These are phyloP conservation scores for Byssothecium circinans DNA, from an alignment of 2,329 filamentous ascomycete genomes.

Conservation along the genomic window DNA sequence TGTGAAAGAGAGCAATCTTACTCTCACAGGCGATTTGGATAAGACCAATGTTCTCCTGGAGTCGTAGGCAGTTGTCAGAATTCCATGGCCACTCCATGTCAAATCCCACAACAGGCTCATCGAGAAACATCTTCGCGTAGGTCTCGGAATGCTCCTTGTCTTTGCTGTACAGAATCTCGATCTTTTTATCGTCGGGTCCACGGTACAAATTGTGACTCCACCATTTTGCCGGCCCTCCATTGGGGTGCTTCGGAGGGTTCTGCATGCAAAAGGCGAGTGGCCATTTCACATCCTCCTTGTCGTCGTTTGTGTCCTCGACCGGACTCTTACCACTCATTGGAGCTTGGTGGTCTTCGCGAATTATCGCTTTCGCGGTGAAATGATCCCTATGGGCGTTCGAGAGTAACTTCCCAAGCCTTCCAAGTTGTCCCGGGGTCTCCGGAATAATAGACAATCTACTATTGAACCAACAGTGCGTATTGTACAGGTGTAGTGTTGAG, in stretches of 20 bases:
- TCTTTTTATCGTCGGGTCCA: conserved; percentile 54
- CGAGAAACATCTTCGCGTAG: conserved; percentile 65
- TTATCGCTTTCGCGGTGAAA: no score
- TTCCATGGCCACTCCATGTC: conserved; percentile 79
- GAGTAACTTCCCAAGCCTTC: no score
- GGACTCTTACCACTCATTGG: not conserved
- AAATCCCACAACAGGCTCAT: conserved; percentile 76
- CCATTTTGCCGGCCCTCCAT: conserved; percentile 38
- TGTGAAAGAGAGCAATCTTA: conserved; percentile 78
- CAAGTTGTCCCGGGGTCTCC: no score
- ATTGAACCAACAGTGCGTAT: no score
- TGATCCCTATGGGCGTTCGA: no score
- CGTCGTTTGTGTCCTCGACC: not conserved
- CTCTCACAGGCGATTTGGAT: conserved; percentile 80
- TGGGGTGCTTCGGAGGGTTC: not conserved
- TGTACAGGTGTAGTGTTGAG: no score
- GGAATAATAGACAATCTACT: no score
- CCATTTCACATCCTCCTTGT: conserved; percentile 6
- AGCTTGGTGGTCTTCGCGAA: not conserved
- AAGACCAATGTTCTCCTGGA: conserved; percentile 73
- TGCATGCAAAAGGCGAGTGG: conserved; percentile 14
- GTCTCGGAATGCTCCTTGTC: conserved; percentile 67
- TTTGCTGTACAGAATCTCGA: conserved; percentile 77
- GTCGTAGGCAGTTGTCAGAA: conserved; percentile 50
- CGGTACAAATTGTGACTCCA: conserved; percentile 73